Conservation (phyloP, 768 basidiomycete genomes). For the Postia placenta region DNA sequence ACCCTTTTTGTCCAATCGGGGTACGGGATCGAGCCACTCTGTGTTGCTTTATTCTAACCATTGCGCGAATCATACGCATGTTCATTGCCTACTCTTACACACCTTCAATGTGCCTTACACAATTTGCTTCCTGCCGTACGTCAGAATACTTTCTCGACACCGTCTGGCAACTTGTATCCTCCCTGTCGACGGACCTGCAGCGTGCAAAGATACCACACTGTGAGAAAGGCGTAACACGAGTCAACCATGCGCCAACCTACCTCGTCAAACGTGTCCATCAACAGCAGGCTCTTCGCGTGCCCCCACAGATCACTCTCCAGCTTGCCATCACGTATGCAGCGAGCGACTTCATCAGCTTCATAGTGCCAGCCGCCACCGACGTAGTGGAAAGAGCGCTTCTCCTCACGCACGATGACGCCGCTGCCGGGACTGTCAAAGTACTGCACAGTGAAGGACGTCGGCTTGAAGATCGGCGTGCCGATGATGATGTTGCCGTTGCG, state of each 20-base stretch:
- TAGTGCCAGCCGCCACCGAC: conserved; percentile 74
- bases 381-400: conserved; percentile 52
- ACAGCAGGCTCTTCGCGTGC: conserved; percentile 71
- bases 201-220: conserved; percentile 1
- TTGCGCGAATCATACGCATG: neutral
- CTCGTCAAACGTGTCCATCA: conserved; percentile 85
- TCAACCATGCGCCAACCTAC: conserved; percentile 33
- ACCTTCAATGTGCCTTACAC: neutral
- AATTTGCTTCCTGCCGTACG: neutral
- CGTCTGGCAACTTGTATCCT: conserved; percentile 54
- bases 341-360: conserved; percentile 83
- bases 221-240: too few species aligned
- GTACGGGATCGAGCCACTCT: neutral
- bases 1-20: too few species aligned
- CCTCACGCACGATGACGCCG: conserved; percentile 42
- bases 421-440: conserved; percentile 46
- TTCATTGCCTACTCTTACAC: neutral
- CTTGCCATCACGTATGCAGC: conserved; percentile 70
- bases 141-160: conserved; percentile 40
- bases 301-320: conserved; percentile 70
- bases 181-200: conserved; percentile 64
- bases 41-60: neutral
- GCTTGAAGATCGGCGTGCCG: conserved; percentile 58
- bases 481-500: conserved; percentile 66
- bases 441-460: conserved; percentile 60